Base-by-base conservation (phyloP, 2,329 filamentous ascomycete species). In the Xylaria sp. region DNA sequence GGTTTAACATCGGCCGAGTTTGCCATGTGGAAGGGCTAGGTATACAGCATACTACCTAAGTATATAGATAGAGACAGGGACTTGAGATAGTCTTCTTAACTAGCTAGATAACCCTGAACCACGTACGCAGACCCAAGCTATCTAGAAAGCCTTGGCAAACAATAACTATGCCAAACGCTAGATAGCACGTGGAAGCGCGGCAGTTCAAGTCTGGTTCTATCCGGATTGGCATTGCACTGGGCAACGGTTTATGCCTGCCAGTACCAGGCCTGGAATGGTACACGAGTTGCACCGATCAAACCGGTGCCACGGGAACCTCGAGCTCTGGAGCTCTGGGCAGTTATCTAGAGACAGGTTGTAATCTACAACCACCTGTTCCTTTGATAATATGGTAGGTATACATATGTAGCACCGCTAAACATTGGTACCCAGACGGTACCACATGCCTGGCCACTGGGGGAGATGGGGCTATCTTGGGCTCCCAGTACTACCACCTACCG, bases 131-230 rank as follows among this genome's bases (percentile, higher is more conserved):
- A 14, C 4, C 42, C 17, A n/a, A 47, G 42, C 36, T 36, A 61
- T 32, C 56, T 42, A 61, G 48, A 59, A 56, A 61, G 61, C n/a
- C 65, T 61, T 61, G 61, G 61, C 61, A 50, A 54, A 36, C 53
- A 58, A 58, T 19, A 27, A 48, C n/a, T 60, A 51, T 64, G 61
- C 59, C 55, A 48, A 60, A 68, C 39, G 59, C 42, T 27, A 47
- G 42, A 47, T 47, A 58, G 48, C 69, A 70, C 69, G 69, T 70
- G 69, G 69, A 66, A 65, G 62, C 36, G 53, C 66, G 69, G 65
- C 59, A 69, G 61, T 68, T 64, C 61, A 61, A 58, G 21, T 65
- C 61, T 55, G 59, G 56, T 66, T 53, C 50, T 56, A 57, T 63
- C 54, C 36, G 14, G 45, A 59, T 47, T 62, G 65, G 42, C 50